Percentiles rank a stretch among this genome's conserved stretches.
These are phyloP conservation scores for Wickerhamiella kurtzmanii DNA, from an alignment of 805 yeast species.

Conservation along the genomic window DNA sequence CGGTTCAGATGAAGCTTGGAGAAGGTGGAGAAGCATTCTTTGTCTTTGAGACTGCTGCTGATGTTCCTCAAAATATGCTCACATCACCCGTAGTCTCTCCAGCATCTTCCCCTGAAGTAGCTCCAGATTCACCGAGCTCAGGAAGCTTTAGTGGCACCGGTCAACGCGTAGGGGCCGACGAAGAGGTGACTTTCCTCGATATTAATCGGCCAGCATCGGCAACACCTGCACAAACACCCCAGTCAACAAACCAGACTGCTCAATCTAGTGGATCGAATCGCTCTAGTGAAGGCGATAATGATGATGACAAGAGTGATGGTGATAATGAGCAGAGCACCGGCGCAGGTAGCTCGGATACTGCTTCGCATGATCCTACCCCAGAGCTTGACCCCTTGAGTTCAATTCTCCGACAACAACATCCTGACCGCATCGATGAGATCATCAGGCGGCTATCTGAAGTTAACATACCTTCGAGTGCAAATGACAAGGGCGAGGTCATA, in stretches of 20 bases:
- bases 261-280: not conserved
- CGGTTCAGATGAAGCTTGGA: slow-evolving; percentile 88
- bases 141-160: slow-evolving; percentile 6
- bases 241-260: not conserved
- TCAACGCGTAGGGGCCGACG: slow-evolving; percentile 8
- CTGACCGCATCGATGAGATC: slow-evolving; percentile 17
- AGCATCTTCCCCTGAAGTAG: slow-evolving; percentile 26
- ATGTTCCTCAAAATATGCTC: slow-evolving; percentile 62
- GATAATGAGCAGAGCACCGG: not conserved
- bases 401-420: slow-evolving; percentile 13
- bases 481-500: slow-evolving; percentile 77
- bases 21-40: slow-evolving; percentile 98
- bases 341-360: not conserved
- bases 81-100: slow-evolving; percentile 85
- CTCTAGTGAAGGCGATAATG: not conserved
- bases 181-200: slow-evolving; percentile 19
- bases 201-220: slow-evolving; percentile 3
- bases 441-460: slow-evolving; percentile 28
- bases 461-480: slow-evolving; percentile 79
- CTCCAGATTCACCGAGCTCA: slow-evolving; percentile 11
- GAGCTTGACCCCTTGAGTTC: slow-evolving; percentile 7
- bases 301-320: not conserved
- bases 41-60: slow-evolving; percentile 70
- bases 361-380: not conserved
- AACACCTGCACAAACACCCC: no score